Base-by-base conservation (phyloP, 306 rosid species). In the Lathyrus sativus region DNA sequence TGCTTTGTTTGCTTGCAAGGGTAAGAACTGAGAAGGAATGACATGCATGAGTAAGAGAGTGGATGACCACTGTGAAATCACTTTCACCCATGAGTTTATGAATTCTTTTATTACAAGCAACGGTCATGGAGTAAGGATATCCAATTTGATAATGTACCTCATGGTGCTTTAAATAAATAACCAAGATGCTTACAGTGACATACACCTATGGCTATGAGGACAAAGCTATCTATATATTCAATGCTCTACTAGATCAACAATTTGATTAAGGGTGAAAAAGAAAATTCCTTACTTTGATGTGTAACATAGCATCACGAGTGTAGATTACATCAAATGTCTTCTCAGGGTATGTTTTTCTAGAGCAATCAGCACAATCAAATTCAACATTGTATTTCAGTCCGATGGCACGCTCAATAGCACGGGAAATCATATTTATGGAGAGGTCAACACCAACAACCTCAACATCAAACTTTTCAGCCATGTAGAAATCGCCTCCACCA, bases 401-500 rank as follows among this genome's bases (percentile, higher is more conserved):
- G 43, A 88, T 88, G 5, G 99, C 87, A 2, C 85, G 87, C 62
- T 93, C 99, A 10, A 93, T 85, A 60, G 97, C 99, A 26, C 89
- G 77, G 7, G 99, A 93, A 46, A 93, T 84, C 99, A 93, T 90
- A 71, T 93, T 93, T 44, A 93, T 74, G 17, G 99, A 93, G 55
- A 90, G 95, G 81, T 93, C 99, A 45, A 93, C 84, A 45, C 96
- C 99, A 19, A 90, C 86, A 48, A 90, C 97, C 75, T 90, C 97
- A 11, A 81, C 96, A 65, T 85, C 89, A 71, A 82, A 93, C 18
- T 81, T 88, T 64, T 78, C 81, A 31, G 97, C 97, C 97, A 93
- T 88, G 83, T 93, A 93, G 55, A 90, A 90, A 78, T 90, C 99
- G 50, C 96, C 96, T 43, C 97, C 99, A 33, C 99, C 99, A 61